phyloP scores from a whole-genome alignment of 1,284 basidiomycete genomes.

The Dichomitus squalens region DNA sequence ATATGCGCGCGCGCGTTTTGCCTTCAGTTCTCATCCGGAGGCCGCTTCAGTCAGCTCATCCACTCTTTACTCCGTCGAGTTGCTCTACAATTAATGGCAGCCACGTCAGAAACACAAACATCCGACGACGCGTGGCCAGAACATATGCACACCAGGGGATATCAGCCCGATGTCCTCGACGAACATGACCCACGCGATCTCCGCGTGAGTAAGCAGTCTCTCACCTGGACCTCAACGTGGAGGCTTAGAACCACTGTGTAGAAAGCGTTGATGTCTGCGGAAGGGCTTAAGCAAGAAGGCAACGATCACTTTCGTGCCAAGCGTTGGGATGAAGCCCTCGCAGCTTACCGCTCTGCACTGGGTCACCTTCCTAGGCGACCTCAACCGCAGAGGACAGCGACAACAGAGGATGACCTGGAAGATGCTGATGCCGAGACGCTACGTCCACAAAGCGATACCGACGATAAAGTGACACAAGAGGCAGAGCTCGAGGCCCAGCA shows the following conservation, averaged over 20 bases:
- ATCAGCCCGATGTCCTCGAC: background rate
- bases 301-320: conserved; percentile 53
- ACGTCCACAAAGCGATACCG: background rate
- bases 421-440: conserved; percentile 28
- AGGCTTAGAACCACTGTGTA: conserved; percentile 23
- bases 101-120: background rate
- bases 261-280: conserved; percentile 51
- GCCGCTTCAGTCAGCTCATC: background rate
- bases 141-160: too few species aligned
- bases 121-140: background rate
- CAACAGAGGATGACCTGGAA: conserved; percentile 32
- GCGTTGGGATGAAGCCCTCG: conserved; percentile 68
- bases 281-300: conserved; percentile 62
- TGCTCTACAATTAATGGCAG: background rate
- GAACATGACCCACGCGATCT: conserved; percentile 1
- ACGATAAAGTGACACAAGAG: conserved; percentile 5
- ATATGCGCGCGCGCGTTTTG: too few species aligned
- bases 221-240: background rate
- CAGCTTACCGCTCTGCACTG: conserved; percentile 61
- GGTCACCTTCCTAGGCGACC: conserved; percentile 54
- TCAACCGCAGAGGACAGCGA: conserved; percentile 31
- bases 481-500: conserved; percentile 17
- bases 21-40: too few species aligned
- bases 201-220: conserved; percentile 7
- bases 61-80: background rate